phyloP scores from a whole-genome alignment of 768 basidiomycete species.

The Dioszegia hungarica region DNA sequence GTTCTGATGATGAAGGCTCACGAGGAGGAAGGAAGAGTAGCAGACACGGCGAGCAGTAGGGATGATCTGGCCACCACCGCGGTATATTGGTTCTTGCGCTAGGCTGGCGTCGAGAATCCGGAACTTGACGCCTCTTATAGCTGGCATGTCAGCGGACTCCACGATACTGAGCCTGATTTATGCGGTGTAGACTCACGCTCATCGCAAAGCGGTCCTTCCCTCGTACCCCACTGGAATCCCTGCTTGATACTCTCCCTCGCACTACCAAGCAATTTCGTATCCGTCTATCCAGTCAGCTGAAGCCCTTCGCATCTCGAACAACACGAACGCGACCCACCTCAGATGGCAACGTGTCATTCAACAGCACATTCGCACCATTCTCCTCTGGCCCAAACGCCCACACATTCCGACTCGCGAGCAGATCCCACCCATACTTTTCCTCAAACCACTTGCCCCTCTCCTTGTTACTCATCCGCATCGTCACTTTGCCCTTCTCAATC shows the following conservation, averaged over 20 bases:
- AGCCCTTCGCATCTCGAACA: background rate
- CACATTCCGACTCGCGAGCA: constrained; percentile 93
- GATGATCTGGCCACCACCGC: constrained; percentile 96
- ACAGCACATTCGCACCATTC: constrained; percentile 81
- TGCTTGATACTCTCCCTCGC: constrained; percentile 96
- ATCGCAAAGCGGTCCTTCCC: constrained; percentile 95
- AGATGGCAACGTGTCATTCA: constrained; percentile 94
- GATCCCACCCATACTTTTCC: constrained; percentile 96
- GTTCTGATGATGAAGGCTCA: constrained; percentile 50
- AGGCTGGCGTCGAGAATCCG: constrained; percentile 85
- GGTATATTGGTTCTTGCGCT: constrained; percentile 93
- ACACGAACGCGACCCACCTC: constrained; percentile 60
- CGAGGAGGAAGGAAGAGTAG: constrained; percentile 98
- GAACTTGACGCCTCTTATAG: constrained; percentile 98
- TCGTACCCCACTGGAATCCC: constrained; percentile 98
- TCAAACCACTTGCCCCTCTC: constrained; percentile 94
- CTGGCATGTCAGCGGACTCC: constrained; percentile 51
- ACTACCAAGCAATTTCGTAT: constrained; percentile 82
- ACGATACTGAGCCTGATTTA: background rate
- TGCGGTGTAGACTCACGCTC: constrained; percentile 68
- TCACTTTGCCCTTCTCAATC: constrained; percentile 85
- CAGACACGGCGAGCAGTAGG: constrained; percentile 98
- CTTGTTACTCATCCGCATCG: constrained; percentile 90
- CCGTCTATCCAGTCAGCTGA: constrained; percentile 58
- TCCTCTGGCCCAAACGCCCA: constrained; percentile 99